Conservation (phyloP, 2,329 filamentous ascomycete genomes). For the Torrubiella hemipterigena region DNA sequence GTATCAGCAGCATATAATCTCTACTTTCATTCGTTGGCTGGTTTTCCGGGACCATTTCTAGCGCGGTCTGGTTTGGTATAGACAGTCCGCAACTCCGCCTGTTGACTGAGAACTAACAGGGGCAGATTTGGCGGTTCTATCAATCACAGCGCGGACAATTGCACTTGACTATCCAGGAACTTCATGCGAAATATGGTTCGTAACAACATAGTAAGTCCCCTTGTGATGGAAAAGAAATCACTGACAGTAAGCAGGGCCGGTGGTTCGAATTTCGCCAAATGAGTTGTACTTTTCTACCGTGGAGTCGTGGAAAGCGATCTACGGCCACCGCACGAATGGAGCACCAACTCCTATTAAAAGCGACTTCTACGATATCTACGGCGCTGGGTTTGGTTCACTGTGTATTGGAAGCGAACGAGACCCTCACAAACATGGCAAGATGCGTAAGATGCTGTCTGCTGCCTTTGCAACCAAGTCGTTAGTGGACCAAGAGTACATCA, state of each 20-base stretch:
- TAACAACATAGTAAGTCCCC: too few relatives aligned
- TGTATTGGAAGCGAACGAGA: constrained; percentile 18
- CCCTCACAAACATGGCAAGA: constrained; percentile 13
- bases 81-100: background rate
- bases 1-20: constrained; percentile 4
- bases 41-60: constrained; percentile 4
- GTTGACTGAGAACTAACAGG: background rate
- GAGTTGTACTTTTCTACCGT: constrained; percentile 17
- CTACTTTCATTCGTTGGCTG: constrained; percentile 4
- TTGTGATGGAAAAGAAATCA: too few relatives aligned
- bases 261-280: constrained; percentile 17
- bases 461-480: constrained; percentile 19
- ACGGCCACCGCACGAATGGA: constrained; percentile 8
- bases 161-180: constrained; percentile 14
- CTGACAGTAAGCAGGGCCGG: too few relatives aligned
- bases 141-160: constrained; percentile 13
- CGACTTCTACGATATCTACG: constrained; percentile 18
- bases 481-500: constrained; percentile 16
- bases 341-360: constrained; percentile 11
- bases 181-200: constrained; percentile 6
- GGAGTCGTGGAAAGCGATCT: constrained; percentile 17
- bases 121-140: constrained; percentile 20
- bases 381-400: constrained; percentile 11
- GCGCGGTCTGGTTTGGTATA: constrained; percentile 1
- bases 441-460: constrained; percentile 14